Evolutionary conservation across 306 rosid species (phyloP), one percentile per base, ranked within the genome.

Genomic region (Dicorynia guianensis): DNA sequence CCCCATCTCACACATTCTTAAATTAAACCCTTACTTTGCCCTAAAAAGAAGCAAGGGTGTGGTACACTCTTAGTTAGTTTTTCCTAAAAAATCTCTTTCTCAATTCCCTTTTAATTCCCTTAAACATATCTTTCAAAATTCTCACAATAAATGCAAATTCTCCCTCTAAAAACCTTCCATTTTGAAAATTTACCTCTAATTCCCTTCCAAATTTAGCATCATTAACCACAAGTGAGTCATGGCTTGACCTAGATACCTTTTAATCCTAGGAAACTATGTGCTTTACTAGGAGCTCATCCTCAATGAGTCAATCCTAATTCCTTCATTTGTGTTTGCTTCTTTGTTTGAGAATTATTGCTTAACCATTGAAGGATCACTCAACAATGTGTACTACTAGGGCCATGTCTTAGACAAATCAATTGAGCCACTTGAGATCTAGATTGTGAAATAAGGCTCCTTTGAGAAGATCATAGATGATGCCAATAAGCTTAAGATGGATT

Each of bases 391-490:
- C 72, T 91, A 97, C 30, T 97, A 95, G 38, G 99, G 99, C 3
- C 89, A 97, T 0, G 93, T 78, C 36, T 89, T 93, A 0, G 99
- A 95, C 81, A 92, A 92, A 72, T 95, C 99, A 0, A 95, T 95
- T 5, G 99, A 97, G 1, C 92, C 97, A 0, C 85, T 95, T 1
- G 99, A 92, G 87, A 90, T 95, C 43, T 90, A 85, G 92, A 86
- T 90, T 14, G 99, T 90, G 2, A 97, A 88, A 42, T 70, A 82
- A 14, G 97, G 99, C 14, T 92, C 97, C 0, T 95, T 95, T 71
- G 99, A 95, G 46, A 95, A 95, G 82, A 90, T 95, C 9, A 95
- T 95, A 97, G 99, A 95, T 43, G 92, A 83, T 83, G 97, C 97
- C 5, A n/a, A 95, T 95, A 40, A 92, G 99, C 72, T 72, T 92